Base-by-base conservation (phyloP, 768 basidiomycete genomes). In the Coprinopsis cinerea region DNA sequence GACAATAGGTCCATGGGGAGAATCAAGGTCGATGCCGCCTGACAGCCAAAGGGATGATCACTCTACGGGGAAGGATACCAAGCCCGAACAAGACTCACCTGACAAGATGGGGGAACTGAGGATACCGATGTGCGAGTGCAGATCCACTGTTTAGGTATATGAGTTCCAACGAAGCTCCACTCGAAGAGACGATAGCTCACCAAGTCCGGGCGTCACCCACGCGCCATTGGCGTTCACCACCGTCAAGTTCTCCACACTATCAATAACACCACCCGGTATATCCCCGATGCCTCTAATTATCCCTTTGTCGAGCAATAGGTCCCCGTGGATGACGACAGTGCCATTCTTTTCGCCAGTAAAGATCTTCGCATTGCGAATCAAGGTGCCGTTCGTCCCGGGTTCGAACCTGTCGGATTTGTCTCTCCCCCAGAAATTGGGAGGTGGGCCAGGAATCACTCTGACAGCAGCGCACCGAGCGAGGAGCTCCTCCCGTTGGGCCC, bases 121-220 rank as follows among this genome's bases (percentile, higher is more conserved):
- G 4, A 94, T 68, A 2, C 90, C 93, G 35, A 92, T 65, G 61
- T 93, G 91, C 3, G 89, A 88, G 64, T 91, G 82, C 56, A 88
- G 64, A 58, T 89, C 85, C 25, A 88, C 82, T 80, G 40, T 17
- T 15, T 7, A 17, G 26, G 43, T n/a, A n/a, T 17, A 27, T 15
- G 26, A 37, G 7, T 20, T 15, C 26, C 27, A 25, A 34, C 40
- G 45, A 11, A 10, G 44, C 14, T 15, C 39, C 20, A 23, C 20
- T 62, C 44, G 27, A 55, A 40, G 42, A 59, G 23, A 48, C 50
- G 36, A 27, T n/a, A 26, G 43, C 64, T 49, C 62, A 85, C 85
- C 72, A 53, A 78, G 72, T 28, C 78, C 82, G 49, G 83, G 84
- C 1, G 83, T 88, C 5, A 85, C 71, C 84, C 82, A 86, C 30